phyloP scores from a whole-genome alignment of 345 rosid species.

The Jatropha curcas region DNA sequence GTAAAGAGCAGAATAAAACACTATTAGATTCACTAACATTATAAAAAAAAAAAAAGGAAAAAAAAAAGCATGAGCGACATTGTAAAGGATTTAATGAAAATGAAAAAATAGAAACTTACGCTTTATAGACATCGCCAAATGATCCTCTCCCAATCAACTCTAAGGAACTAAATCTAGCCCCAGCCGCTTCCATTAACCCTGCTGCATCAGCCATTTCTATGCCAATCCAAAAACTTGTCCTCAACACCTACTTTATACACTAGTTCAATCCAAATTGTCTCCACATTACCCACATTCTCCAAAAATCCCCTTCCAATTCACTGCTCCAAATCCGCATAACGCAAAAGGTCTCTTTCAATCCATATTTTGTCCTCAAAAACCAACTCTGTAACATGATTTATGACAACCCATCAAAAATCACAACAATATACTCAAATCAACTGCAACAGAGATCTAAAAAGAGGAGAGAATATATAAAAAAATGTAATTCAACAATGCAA shows the following conservation, averaged over 20 bases:
- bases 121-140: constrained; percentile 97
- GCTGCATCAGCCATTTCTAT: constrained; percentile 73
- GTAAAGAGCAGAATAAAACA: neutral
- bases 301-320: constrained; percentile 9
- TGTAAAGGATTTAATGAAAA: neutral
- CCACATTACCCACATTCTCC: constrained; percentile 17
- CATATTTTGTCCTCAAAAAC: constrained; percentile 1
- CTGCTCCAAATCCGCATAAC: neutral
- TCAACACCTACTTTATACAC: constrained; percentile 5
- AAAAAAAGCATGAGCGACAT: neutral
- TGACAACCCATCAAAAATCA: constrained; percentile 1
- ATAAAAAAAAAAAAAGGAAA: too few species aligned
- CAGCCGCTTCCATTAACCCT: constrained; percentile 79
- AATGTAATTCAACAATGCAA: constrained; percentile 7
- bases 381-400: constrained; percentile 10
- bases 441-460: constrained; percentile 8
- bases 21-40: neutral
- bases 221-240: neutral
- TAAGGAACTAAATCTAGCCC: constrained; percentile 70
- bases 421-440: constrained; percentile 6
- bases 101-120: constrained; percentile 52
- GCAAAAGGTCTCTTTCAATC: constrained; percentile 8
- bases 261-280: constrained; percentile 14
- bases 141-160: constrained; percentile 98
- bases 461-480: neutral